Evolutionary conservation across 208 protist species (phyloP), one percentile per base, ranked within the genome.

Genomic region (Leptomonas seymouri): DNA sequence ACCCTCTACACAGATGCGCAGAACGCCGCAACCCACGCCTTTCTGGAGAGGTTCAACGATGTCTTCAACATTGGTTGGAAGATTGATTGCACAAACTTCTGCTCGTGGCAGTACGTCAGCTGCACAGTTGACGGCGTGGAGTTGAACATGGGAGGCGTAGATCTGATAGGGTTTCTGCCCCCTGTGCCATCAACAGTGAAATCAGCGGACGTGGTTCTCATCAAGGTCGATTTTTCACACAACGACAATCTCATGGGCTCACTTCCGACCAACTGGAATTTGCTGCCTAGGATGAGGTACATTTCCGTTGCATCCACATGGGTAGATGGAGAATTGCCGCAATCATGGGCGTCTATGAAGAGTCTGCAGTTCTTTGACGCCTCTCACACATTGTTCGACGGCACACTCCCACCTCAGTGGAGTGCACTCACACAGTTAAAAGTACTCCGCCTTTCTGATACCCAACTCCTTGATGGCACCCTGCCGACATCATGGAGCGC

Each of bases 301-400:
- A 30, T 68, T 3, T 68, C 63, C 63, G 41, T 58, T 30, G 46
- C 63, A 15, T n/a, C 56, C 36, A 68, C 63, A 4, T 48, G 28
- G 18, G 46, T 58, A 23, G 49, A 14, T 21, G 63, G 63, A 8
- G 44, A 28, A 15, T 8, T 55, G 50, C 25, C 21, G 23, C 8
- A 12, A 8, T 55, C 50, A 9, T 55, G 60, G 60, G 46, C 30
- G 16, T 4, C 12, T 3, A 66, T 66, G 60, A 55, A 9, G 20
- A n/a, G 30, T 20, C 30, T 66, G 23, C 16, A 41, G n/a, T 49
- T 56, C 21, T 44, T 66, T 3, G 48, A 53, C 30, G 31, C 39
- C 8, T 51, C 48, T 42, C 27, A 23, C 60, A 55, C 31, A 14
- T n/a, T 20, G 6, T n/a, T 66, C 21, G 39, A 18, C 0, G 60